Conservation (phyloP, 768 basidiomycete genomes). For the Pseudohyphozyma bogoriensis region DNA sequence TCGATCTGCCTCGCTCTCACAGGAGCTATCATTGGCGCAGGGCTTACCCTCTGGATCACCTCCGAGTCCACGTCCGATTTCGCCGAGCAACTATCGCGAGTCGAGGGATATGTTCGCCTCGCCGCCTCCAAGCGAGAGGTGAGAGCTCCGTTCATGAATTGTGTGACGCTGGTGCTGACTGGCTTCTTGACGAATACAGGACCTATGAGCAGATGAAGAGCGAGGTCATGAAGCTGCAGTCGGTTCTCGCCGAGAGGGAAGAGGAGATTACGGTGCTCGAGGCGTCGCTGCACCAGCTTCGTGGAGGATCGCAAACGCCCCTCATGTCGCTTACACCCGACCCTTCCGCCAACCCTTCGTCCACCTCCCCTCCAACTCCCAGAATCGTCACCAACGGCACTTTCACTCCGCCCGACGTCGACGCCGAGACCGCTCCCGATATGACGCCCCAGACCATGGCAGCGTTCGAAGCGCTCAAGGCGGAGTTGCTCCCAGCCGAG, state of each 20-base stretch:
- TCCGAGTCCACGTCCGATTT: slow-evolving; percentile 13
- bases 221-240: slow-evolving; percentile 90
- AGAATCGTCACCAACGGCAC: neutral
- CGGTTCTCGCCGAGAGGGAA: slow-evolving; percentile 81
- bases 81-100: slow-evolving; percentile 39
- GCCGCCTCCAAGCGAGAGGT: slow-evolving; percentile 54
- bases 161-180: slow-evolving; percentile 27
- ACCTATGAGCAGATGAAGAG: slow-evolving; percentile 77
- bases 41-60: slow-evolving; percentile 37
- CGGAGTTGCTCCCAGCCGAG: slow-evolving; percentile 47
- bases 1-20: slow-evolving; percentile 90
- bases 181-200: slow-evolving; percentile 51
- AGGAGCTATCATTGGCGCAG: slow-evolving; percentile 51
- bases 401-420: slow-evolving; percentile 6
- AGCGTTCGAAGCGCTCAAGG: slow-evolving; percentile 64
- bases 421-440: neutral
- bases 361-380: neutral
- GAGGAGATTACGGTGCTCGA: slow-evolving; percentile 54
- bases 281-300: slow-evolving; percentile 10
- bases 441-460: slow-evolving; percentile 63
- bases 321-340: neutral
- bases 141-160: slow-evolving; percentile 36
- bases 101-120: too few species aligned
- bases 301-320: neutral
- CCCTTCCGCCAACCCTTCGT: neutral